These are phyloP conservation scores for Fusarium luffae DNA, from an alignment of 2,329 filamentous ascomycete genomes.

Conservation along the genomic window DNA sequence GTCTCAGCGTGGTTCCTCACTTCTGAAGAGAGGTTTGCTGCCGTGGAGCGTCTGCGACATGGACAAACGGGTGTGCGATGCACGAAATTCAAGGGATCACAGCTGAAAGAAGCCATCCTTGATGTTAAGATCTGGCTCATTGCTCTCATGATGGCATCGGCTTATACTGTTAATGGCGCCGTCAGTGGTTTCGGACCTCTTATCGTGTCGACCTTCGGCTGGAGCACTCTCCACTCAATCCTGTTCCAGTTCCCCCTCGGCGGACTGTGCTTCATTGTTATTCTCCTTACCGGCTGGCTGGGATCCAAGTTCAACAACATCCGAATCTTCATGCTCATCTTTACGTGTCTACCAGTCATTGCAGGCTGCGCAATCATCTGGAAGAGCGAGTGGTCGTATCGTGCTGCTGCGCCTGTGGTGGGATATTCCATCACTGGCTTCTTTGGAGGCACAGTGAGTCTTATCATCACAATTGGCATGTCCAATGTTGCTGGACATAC, in stretches of 20 bases:
- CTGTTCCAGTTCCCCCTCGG: slow-evolving; percentile 81
- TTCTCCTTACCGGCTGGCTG: slow-evolving; percentile 73
- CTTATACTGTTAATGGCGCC: slow-evolving; percentile 78
- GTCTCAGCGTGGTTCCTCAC: slow-evolving; percentile 76
- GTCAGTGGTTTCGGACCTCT: slow-evolving; percentile 77
- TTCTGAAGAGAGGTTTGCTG: slow-evolving; percentile 69
- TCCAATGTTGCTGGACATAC: slow-evolving; percentile 80
- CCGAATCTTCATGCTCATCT: slow-evolving; percentile 71
- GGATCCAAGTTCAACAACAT: slow-evolving; percentile 70
- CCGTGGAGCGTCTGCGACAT: slow-evolving; percentile 70
- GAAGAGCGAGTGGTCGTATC: slow-evolving; percentile 73
- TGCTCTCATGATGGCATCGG: slow-evolving; percentile 74
- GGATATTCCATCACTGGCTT: slow-evolving; percentile 80
- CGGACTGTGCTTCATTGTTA: slow-evolving; percentile 72
- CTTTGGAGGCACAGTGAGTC: slow-evolving; percentile 76
- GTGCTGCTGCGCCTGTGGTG: slow-evolving; percentile 72
- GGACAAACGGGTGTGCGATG: slow-evolving; percentile 73
- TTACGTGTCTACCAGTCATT: slow-evolving; percentile 78
- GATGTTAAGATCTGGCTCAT: slow-evolving; percentile 74
- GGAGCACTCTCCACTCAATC: slow-evolving; percentile 71
- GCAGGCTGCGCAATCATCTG: slow-evolving; percentile 80
- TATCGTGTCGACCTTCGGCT: slow-evolving; percentile 78
- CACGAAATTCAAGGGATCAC: slow-evolving; percentile 67
- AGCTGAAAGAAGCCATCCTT: slow-evolving; percentile 67
- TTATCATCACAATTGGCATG: slow-evolving; percentile 63